phyloP scores from a whole-genome alignment of 768 basidiomycete genomes.

The Coprinopsis sp. region DNA sequence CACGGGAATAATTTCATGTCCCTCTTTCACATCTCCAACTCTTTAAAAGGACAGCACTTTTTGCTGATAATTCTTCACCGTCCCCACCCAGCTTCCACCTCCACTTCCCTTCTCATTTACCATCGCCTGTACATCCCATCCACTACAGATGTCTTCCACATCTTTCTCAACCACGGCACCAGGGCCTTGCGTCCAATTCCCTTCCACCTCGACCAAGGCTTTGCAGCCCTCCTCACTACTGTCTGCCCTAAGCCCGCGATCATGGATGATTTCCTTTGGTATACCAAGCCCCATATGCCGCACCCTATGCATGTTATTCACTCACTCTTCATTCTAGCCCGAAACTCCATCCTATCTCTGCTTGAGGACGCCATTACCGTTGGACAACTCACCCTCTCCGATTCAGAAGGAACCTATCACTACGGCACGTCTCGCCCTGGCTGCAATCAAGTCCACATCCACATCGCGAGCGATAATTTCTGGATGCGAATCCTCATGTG shows the following conservation, averaged over 20 bases:
- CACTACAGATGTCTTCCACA: slow-evolving; percentile 6
- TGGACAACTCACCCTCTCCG: slow-evolving; percentile 59
- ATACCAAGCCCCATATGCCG: slow-evolving; percentile 14
- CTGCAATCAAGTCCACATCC: slow-evolving; percentile 57
- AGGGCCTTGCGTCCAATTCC: slow-evolving; percentile 38
- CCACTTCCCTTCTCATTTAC: slow-evolving; percentile 26
- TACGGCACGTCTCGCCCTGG: slow-evolving; percentile 56
- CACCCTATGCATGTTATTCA: background rate
- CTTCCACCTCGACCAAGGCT: slow-evolving; percentile 38
- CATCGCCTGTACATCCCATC: slow-evolving; percentile 18
- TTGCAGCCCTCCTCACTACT: slow-evolving; percentile 41
- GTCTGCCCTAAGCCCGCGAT: slow-evolving; percentile 42
- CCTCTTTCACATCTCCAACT: slow-evolving; percentile 22
- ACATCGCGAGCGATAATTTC: slow-evolving; percentile 56
- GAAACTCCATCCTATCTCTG: slow-evolving; percentile 54
- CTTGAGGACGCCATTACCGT: slow-evolving; percentile 53
- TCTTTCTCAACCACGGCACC: slow-evolving; percentile 17
- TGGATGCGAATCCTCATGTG: slow-evolving; percentile 65
- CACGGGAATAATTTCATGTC: slow-evolving; percentile 34
- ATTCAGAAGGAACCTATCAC: slow-evolving; percentile 54
- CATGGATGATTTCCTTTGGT: slow-evolving; percentile 51
- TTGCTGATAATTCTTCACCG: background rate
- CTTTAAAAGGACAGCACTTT: slow-evolving; percentile 27
- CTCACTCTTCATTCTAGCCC: slow-evolving; percentile 35
- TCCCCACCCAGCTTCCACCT: slow-evolving; percentile 11